phyloP scores from a whole-genome alignment of 2,329 filamentous ascomycete genomes.

The Botrytis sinoallii region DNA sequence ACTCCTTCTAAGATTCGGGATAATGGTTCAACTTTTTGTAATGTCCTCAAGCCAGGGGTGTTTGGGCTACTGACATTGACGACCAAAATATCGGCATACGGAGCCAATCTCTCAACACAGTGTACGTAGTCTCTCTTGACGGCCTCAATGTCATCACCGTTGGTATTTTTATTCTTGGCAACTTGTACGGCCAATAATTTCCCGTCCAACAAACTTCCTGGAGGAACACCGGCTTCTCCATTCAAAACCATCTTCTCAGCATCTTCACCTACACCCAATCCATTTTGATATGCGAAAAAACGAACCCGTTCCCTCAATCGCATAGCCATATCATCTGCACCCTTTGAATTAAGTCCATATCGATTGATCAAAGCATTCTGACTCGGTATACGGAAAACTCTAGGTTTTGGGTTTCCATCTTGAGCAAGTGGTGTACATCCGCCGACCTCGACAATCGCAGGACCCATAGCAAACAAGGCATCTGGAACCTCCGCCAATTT shows the following conservation, averaged over 20 bases:
- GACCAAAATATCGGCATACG: slow-evolving; percentile 92
- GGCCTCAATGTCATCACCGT: slow-evolving; percentile 78
- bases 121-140: slow-evolving; percentile 82
- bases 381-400: slow-evolving; percentile 81
- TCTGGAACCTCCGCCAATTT: slow-evolving; percentile 90
- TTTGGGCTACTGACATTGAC: slow-evolving; percentile 98
- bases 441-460: slow-evolving; percentile 86
- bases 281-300: slow-evolving; percentile 68
- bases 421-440: slow-evolving; percentile 87
- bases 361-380: slow-evolving; percentile 91
- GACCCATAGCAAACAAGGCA: slow-evolving; percentile 77
- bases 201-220: slow-evolving; percentile 74
- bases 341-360: slow-evolving; percentile 90
- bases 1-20: slow-evolving; percentile 78
- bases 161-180: slow-evolving; percentile 93
- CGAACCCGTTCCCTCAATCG: slow-evolving; percentile 74
- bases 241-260: slow-evolving; percentile 72
- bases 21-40: slow-evolving; percentile 82
- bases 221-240: slow-evolving; percentile 72
- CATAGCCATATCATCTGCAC: slow-evolving; percentile 82
- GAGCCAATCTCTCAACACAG: slow-evolving; percentile 77
- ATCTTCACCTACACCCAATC: slow-evolving; percentile 59
- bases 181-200: slow-evolving; percentile 86
- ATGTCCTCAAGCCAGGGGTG: slow-evolving; percentile 81
- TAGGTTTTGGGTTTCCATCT: slow-evolving; percentile 79